Evolutionary conservation across 2,329 filamentous ascomycete genomes (phyloP).

Genomic region (Blastomyces emzantsi): DNA sequence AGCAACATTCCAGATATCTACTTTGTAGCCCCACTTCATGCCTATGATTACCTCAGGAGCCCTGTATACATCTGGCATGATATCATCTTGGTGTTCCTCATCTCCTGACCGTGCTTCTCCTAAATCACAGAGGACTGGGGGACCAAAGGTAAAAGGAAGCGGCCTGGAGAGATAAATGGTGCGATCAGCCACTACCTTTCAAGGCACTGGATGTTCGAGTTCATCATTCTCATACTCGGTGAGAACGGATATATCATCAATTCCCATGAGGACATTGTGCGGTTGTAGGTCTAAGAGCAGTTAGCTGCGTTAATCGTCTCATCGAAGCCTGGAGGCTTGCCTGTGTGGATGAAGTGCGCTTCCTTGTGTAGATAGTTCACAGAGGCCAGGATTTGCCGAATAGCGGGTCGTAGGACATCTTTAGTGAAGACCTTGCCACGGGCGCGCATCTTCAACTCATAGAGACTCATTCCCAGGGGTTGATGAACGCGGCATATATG

Average conservation of each 20-base stretch:
- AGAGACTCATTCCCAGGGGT: slow-evolving; percentile 12
- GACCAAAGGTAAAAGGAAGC: slow-evolving; percentile 1
- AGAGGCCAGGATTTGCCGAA: slow-evolving; percentile 19
- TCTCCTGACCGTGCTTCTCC: slow-evolving; percentile 8
- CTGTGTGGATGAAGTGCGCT: slow-evolving; percentile 22
- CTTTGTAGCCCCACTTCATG: slow-evolving; percentile 1
- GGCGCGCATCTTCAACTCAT: slow-evolving; percentile 10
- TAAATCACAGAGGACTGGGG: slow-evolving; percentile 14
- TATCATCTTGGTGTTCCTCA: slow-evolving; percentile 8
- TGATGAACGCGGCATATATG: slow-evolving; percentile 14
- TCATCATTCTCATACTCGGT: slow-evolving; percentile 23
- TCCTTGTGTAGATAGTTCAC: slow-evolving; percentile 27
- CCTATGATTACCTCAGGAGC: not conserved
- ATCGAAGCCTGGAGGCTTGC: slow-evolving; percentile 5
- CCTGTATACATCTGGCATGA: slow-evolving; percentile 15
- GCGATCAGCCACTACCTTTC: slow-evolving; percentile 22
- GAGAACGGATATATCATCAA: slow-evolving; percentile 25
- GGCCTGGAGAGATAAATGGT: slow-evolving; percentile 12
- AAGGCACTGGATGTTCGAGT: slow-evolving; percentile 19
- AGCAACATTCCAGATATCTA: slow-evolving; percentile 20
- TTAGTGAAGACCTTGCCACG: slow-evolving; percentile 12
- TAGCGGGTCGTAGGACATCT: slow-evolving; percentile 19
- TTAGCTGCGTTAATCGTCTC: no score
- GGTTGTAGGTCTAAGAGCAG: slow-evolving; percentile 23
- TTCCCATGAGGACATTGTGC: slow-evolving; percentile 26